Percentiles rank a stretch among this genome's conserved stretches.
phyloP scores from a whole-genome alignment of 768 basidiomycete species.

The Kwoniella sp. region DNA sequence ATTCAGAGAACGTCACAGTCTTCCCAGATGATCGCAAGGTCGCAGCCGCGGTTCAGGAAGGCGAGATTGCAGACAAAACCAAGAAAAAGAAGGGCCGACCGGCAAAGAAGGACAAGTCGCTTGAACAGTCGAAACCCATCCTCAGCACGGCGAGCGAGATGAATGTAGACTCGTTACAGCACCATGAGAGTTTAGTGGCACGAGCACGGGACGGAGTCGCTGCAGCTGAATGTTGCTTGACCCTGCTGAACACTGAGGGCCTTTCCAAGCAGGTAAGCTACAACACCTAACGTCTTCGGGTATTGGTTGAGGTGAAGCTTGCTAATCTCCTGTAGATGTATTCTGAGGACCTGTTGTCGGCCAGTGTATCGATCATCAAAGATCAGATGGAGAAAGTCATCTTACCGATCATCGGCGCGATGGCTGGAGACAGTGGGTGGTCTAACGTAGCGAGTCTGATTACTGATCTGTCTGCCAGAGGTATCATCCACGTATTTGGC shows the following conservation, averaged over 20 bases:
- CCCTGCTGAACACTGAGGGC: conserved; percentile 70
- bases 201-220: conserved; percentile 64
- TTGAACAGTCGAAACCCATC: no score
- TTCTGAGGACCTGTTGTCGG: conserved; percentile 85
- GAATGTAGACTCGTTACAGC: conserved; percentile 43
- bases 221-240: conserved; percentile 77
- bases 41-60: neutral
- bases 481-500: conserved; percentile 31
- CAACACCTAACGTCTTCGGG: neutral
- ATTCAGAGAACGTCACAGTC: conserved; percentile 70
- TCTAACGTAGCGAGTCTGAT: neutral
- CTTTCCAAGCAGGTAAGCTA: conserved; percentile 74
- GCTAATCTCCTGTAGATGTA: conserved; percentile 61
- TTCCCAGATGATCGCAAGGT: conserved; percentile 58
- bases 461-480: conserved; percentile 12
- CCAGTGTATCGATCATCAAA: conserved; percentile 71
- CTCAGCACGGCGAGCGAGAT: no score
- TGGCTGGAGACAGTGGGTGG: conserved; percentile 33
- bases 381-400: conserved; percentile 72
- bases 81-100: conserved; percentile 54
- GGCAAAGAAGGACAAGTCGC: conserved; percentile 20
- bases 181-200: conserved; percentile 55
- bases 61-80: conserved; percentile 16
- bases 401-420: conserved; percentile 78
- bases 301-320: no score